phyloP scores from a whole-genome alignment of 768 basidiomycete species.

The Boletus fagicola region DNA sequence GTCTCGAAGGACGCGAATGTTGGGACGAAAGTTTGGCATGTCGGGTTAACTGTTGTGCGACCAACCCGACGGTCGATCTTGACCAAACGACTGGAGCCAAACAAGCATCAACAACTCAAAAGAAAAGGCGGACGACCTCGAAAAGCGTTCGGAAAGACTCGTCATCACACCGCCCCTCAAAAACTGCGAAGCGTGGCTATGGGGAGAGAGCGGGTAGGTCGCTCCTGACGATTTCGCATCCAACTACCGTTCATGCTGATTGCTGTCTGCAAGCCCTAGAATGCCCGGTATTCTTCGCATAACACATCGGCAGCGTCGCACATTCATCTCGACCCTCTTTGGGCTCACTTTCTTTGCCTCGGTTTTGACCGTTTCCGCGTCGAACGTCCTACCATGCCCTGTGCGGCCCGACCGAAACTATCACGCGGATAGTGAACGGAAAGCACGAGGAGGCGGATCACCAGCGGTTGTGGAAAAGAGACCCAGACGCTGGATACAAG shows the following conservation, averaged over 20 bases:
- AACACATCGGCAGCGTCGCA: slow-evolving; percentile 57
- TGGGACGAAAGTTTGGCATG: slow-evolving; percentile 35
- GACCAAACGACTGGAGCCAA: slow-evolving; percentile 9
- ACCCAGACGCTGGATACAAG: slow-evolving; percentile 81
- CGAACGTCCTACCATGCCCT: slow-evolving; percentile 77
- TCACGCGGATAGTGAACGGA: slow-evolving; percentile 52
- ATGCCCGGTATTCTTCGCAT: slow-evolving; percentile 64
- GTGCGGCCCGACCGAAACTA: slow-evolving; percentile 58
- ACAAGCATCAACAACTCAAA: slow-evolving; percentile 30
- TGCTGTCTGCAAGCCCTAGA: slow-evolving; percentile 46
- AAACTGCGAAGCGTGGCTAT: slow-evolving; percentile 20
- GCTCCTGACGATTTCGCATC: too few relatives aligned
- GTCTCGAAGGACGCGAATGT: slow-evolving; percentile 65
- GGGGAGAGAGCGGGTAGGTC: slow-evolving; percentile 26
- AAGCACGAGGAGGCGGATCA: slow-evolving; percentile 23
- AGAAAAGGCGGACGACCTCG: background rate
- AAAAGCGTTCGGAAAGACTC: background rate
- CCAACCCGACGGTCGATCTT: too few relatives aligned
- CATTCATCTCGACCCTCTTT: slow-evolving; percentile 76
- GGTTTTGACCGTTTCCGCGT: slow-evolving; percentile 77
- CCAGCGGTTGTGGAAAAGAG: slow-evolving; percentile 55
- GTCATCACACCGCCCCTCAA: background rate
- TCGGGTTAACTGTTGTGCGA: background rate
- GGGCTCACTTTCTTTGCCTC: slow-evolving; percentile 77
- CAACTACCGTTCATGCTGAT: slow-evolving; percentile 39